Percentiles rank a stretch among this genome's conserved stretches.
Conservation (phyloP, 31 red algal genomes). For the Porphyra umbilicalis region DNA sequence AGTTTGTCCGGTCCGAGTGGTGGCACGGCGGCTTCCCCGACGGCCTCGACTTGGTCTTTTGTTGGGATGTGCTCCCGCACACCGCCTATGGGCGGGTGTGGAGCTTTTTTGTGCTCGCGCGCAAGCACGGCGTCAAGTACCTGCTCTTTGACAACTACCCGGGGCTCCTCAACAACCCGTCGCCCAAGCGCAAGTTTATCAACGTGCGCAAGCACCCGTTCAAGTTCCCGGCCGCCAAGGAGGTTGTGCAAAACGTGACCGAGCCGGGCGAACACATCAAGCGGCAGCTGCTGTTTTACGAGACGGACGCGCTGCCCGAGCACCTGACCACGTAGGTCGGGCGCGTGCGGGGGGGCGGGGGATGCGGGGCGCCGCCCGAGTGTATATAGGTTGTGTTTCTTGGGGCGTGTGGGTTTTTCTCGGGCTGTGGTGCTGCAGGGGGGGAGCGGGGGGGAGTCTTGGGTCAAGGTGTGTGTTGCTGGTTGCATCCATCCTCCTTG, state of each 20-base stretch:
- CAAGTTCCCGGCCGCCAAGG: conserved; percentile 74
- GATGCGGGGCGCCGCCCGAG: too few relatives aligned
- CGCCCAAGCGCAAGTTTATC: conserved; percentile 69
- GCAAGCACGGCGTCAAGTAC: conserved; percentile 49
- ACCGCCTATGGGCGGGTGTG: conserved; percentile 78
- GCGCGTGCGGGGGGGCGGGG: too few relatives aligned
- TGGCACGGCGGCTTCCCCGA: conserved; percentile 55
- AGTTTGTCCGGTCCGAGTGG: conserved; percentile 48
- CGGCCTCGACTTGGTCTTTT: conserved; percentile 60
- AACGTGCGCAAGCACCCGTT: conserved; percentile 82
- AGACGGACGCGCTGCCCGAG: conserved; percentile 38
- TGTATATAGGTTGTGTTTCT: too few relatives aligned
- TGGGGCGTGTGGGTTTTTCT: too few relatives aligned
- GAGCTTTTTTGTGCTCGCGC: conserved; percentile 74
- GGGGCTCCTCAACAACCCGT: conserved; percentile 76
- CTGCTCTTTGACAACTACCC: conserved; percentile 85
- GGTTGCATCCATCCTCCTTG: too few relatives aligned
- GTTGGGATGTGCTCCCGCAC: conserved; percentile 70
- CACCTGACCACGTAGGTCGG: conserved; percentile 22
- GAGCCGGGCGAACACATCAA: conserved; percentile 84
- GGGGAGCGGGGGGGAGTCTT: too few relatives aligned
- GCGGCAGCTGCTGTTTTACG: conserved; percentile 76
- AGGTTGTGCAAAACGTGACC: conserved; percentile 76
- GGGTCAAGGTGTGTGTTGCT: too few relatives aligned
- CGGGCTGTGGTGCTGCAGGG: too few relatives aligned